phyloP scores from a whole-genome alignment of 2,329 filamentous ascomycete genomes.

The Mariannaea elegans region DNA sequence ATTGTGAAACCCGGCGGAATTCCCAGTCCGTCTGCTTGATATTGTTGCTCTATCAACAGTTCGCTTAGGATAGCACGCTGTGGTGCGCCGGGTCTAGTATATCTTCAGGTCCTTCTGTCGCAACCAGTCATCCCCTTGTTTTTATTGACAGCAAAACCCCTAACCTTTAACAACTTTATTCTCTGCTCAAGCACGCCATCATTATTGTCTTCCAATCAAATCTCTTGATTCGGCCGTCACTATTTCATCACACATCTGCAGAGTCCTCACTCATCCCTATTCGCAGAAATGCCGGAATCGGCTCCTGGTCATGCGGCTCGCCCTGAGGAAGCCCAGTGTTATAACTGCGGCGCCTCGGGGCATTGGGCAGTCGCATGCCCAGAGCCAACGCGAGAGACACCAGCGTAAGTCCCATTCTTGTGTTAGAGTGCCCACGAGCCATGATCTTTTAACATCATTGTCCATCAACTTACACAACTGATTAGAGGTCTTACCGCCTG shows the following conservation, averaged over 20 bases:
- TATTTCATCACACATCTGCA: not conserved
- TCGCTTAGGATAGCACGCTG: not conserved
- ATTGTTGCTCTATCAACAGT: not conserved
- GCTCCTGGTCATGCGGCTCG: constrained; percentile 41
- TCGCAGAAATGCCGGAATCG: constrained; percentile 41
- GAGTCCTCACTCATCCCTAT: not conserved
- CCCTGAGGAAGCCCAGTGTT: constrained; percentile 55
- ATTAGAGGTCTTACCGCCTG: constrained; percentile 48
- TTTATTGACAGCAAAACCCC: not conserved
- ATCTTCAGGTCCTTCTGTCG: not conserved
- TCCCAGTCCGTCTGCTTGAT: not conserved
- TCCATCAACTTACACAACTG: constrained; percentile 20
- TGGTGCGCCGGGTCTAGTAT: not conserved
- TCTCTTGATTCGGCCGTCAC: constrained; percentile 10
- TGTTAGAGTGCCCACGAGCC: not conserved
- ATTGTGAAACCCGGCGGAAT: not conserved
- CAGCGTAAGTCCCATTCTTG: constrained; percentile 55
- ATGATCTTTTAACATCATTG: not conserved
- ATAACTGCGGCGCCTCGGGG: constrained; percentile 61
- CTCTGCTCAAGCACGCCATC: not conserved
- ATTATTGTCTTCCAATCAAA: not conserved
- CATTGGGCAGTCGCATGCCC: constrained; percentile 65
- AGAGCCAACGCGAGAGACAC: constrained; percentile 56
- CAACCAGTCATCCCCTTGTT: not conserved
- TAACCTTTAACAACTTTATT: not conserved